phyloP scores from a whole-genome alignment of 2,329 filamentous ascomycete species.

The Pseudodiploospora longispora region DNA sequence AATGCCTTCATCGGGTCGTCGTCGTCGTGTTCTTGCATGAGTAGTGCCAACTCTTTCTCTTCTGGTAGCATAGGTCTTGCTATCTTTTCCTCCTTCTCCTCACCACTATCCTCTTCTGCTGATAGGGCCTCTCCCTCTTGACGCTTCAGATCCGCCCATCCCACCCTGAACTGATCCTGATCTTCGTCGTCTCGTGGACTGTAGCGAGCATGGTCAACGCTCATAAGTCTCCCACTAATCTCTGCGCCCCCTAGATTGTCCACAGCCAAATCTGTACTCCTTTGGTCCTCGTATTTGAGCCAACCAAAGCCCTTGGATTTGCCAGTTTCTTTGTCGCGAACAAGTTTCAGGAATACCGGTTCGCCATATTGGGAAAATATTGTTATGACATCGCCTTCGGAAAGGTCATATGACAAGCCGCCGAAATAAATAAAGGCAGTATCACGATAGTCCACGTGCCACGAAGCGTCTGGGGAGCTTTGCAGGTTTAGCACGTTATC shows the following conservation, averaged over 20 bases:
- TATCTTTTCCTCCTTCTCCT: conserved; percentile 30
- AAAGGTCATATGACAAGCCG: conserved; percentile 83
- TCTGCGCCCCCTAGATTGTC: conserved; percentile 88
- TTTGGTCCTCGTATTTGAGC: conserved; percentile 96
- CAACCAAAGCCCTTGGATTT: conserved; percentile 93
- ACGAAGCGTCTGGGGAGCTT: conserved; percentile 78
- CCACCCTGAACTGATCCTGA: conserved; percentile 48
- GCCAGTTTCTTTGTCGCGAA: conserved; percentile 91
- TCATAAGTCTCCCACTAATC: conserved; percentile 69
- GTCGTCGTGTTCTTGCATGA: conserved; percentile 78
- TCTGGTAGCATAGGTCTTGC: conserved; percentile 64
- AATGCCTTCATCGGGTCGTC: conserved; percentile 97
- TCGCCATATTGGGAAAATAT: conserved; percentile 98
- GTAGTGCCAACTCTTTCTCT: conserved; percentile 66
- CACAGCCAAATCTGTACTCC: conserved; percentile 90
- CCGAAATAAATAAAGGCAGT: conserved; percentile 97
- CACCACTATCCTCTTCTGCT: conserved; percentile 38
- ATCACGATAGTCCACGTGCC: conserved; percentile 96
- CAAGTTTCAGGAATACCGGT: conserved; percentile 84
- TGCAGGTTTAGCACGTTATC: conserved; percentile 15
- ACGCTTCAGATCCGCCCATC: conserved; percentile 51
- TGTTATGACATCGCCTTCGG: conserved; percentile 90
- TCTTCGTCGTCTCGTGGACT: conserved; percentile 77
- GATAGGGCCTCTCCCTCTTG: conserved; percentile 38
- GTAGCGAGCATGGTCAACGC: conserved; percentile 90